Percentiles rank a stretch among this genome's conserved stretches.
Evolutionary conservation across 257 asterid species (phyloP).

Genomic region (Scutellaria galericulata): DNA sequence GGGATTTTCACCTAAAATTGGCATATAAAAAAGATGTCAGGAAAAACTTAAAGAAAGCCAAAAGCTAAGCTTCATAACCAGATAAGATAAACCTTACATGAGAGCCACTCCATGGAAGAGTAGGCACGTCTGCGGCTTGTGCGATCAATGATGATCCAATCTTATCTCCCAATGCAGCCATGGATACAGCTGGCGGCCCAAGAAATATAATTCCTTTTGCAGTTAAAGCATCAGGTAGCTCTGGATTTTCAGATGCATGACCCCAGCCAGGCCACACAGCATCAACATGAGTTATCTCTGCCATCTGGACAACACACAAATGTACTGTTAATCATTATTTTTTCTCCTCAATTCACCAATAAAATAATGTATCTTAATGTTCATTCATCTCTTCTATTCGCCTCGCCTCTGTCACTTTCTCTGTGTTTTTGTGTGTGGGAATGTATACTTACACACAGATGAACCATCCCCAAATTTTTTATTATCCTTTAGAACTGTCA

Average conservation of each 20-base stretch:
- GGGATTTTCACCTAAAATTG: constrained; percentile 74
- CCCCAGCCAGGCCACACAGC: constrained; percentile 99
- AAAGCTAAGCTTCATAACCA: constrained; percentile 29
- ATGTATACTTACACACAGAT: background rate
- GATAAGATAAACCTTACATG: constrained; percentile 60
- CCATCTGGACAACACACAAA: constrained; percentile 66
- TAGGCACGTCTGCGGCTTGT: constrained; percentile 98
- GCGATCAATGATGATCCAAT: constrained; percentile 98
- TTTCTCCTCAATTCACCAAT: background rate
- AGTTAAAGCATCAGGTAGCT: constrained; percentile 87
- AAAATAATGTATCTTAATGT: constrained; percentile 19
- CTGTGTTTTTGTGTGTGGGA: background rate
- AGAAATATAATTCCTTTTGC: constrained; percentile 87
- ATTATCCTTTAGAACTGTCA: constrained; percentile 4
- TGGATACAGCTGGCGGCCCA: constrained; percentile 90
- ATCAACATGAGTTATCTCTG: constrained; percentile 95
- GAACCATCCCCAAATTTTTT: background rate
- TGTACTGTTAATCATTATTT: background rate
- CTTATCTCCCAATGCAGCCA: constrained; percentile 98
- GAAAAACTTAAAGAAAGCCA: constrained; percentile 24
- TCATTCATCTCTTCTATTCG: constrained; percentile 1
- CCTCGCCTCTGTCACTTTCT: background rate
- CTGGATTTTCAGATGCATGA: constrained; percentile 99
- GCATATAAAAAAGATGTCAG: constrained; percentile 28
- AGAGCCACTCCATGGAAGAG: constrained; percentile 99